These are phyloP conservation scores for Rasamsonia emersonii DNA, from an alignment of 2,329 filamentous ascomycete genomes.

Conservation along the genomic window DNA sequence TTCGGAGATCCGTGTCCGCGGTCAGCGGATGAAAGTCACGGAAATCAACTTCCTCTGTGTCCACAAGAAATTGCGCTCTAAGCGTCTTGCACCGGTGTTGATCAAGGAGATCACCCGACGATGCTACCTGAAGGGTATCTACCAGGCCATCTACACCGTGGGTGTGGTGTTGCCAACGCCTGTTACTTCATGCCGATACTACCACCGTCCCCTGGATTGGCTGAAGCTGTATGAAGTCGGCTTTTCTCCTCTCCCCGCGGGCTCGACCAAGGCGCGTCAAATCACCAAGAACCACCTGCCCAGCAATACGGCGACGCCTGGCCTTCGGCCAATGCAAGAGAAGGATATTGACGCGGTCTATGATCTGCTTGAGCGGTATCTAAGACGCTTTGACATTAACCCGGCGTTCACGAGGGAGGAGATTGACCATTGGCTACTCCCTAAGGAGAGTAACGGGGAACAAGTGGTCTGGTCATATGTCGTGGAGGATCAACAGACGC, in stretches of 20 bases:
- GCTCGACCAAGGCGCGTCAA: slow-evolving; percentile 78
- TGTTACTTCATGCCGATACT: slow-evolving; percentile 89
- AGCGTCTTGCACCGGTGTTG: slow-evolving; percentile 83
- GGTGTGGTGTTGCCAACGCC: slow-evolving; percentile 86
- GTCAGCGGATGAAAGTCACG: slow-evolving; percentile 65
- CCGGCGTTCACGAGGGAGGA: slow-evolving; percentile 75
- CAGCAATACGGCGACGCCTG: slow-evolving; percentile 60
- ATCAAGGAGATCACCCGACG: slow-evolving; percentile 96
- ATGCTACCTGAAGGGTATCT: slow-evolving; percentile 78
- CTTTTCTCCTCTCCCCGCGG: slow-evolving; percentile 78
- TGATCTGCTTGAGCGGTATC: slow-evolving; percentile 66
- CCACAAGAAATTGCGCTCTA: slow-evolving; percentile 93
- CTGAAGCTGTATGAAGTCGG: slow-evolving; percentile 90
- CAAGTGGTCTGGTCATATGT: slow-evolving; percentile 93
- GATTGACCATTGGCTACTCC: slow-evolving; percentile 77
- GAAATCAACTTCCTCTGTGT: slow-evolving; percentile 98
- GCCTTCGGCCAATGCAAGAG: slow-evolving; percentile 69
- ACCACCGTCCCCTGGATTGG: slow-evolving; percentile 90
- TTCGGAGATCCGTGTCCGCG: slow-evolving; percentile 69
- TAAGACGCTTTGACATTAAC: slow-evolving; percentile 71
- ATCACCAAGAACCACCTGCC: slow-evolving; percentile 79
- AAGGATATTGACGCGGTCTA: slow-evolving; percentile 71
- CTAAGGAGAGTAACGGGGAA: slow-evolving; percentile 59
- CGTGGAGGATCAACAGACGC: slow-evolving; percentile 61
- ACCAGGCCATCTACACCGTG: slow-evolving; percentile 93